Evolutionary conservation across 352 stramenopile genomes (phyloP).

Genomic region (Globisporangium okanoganense): DNA sequence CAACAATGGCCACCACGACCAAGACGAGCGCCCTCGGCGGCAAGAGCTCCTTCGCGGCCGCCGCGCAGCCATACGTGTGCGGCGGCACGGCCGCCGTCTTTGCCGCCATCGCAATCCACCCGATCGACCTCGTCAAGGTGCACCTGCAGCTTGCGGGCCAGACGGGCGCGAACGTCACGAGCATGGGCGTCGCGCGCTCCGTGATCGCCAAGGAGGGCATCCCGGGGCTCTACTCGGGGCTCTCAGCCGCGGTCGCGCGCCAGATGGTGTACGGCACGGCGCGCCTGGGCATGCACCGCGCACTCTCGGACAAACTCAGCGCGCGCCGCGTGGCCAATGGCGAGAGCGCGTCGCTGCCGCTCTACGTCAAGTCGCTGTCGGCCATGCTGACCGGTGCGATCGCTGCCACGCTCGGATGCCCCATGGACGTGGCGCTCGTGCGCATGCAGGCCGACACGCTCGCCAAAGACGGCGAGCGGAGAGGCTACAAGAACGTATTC

Average conservation of each 20-base stretch:
- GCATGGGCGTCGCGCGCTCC: slow-evolving; percentile 68
- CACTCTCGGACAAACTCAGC: slow-evolving; percentile 77
- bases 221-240: slow-evolving; percentile 76
- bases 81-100: slow-evolving; percentile 72
- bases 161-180: slow-evolving; percentile 70
- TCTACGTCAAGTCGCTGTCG: slow-evolving; percentile 70
- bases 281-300: slow-evolving; percentile 81
- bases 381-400: slow-evolving; percentile 80
- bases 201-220: slow-evolving; percentile 81
- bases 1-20: slow-evolving; percentile 23
- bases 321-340: slow-evolving; percentile 63
- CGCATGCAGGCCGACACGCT: slow-evolving; percentile 97
- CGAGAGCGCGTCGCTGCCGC: slow-evolving; percentile 61
- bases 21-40: slow-evolving; percentile 8
- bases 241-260: slow-evolving; percentile 75
- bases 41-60: slow-evolving; percentile 27
- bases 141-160: slow-evolving; percentile 86
- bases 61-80: slow-evolving; percentile 77
- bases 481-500: slow-evolving; percentile 99
- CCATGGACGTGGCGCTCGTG: slow-evolving; percentile 98
- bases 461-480: slow-evolving; percentile 84
- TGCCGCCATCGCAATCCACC: slow-evolving; percentile 81
- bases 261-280: slow-evolving; percentile 87
- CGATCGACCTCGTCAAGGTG: slow-evolving; percentile 91
- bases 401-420: slow-evolving; percentile 96